These are phyloP conservation scores for Dothistroma pini DNA, from an alignment of 2,329 filamentous ascomycete genomes.

Conservation along the genomic window DNA sequence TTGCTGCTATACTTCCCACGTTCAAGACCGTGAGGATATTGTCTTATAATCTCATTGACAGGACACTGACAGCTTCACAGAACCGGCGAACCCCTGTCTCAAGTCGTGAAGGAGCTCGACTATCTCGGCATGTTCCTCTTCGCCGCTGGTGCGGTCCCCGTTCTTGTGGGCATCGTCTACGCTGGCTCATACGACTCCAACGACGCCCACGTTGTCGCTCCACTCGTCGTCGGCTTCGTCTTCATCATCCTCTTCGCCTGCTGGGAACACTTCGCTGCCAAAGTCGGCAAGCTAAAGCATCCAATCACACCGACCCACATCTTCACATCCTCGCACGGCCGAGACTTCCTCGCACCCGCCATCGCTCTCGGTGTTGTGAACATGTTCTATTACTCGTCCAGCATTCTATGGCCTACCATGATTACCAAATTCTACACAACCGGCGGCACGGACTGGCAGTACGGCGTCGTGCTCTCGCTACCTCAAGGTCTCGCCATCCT, in stretches of 20 bases:
- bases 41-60: conserved; percentile 43
- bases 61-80: conserved; percentile 42
- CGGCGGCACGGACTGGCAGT: conserved; percentile 13
- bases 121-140: conserved; percentile 35
- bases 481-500: conserved; percentile 47
- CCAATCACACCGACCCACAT: conserved; percentile 43
- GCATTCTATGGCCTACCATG: conserved; percentile 33
- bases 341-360: conserved; percentile 44
- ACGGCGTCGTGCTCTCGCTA: conserved; percentile 38
- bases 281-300: no score
- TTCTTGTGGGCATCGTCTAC: conserved; percentile 37
- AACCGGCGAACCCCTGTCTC: conserved; percentile 13
- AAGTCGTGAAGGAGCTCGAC: conserved; percentile 33
- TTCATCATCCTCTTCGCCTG: conserved; percentile 31
- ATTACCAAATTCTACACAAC: conserved; percentile 43
- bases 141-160: conserved; percentile 27
- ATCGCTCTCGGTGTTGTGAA: conserved; percentile 45
- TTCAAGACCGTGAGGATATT: conserved; percentile 38
- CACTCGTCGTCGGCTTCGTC: conserved; percentile 33
- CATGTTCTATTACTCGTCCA: conserved; percentile 51
- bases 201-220: conserved; percentile 32
- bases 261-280: conserved; percentile 25
- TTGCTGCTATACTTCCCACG: conserved; percentile 36
- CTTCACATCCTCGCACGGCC: conserved; percentile 44
- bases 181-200: conserved; percentile 28